These are phyloP conservation scores for Rhynchosporium graminicola DNA, from an alignment of 2,329 filamentous ascomycete genomes.

Conservation along the genomic window DNA sequence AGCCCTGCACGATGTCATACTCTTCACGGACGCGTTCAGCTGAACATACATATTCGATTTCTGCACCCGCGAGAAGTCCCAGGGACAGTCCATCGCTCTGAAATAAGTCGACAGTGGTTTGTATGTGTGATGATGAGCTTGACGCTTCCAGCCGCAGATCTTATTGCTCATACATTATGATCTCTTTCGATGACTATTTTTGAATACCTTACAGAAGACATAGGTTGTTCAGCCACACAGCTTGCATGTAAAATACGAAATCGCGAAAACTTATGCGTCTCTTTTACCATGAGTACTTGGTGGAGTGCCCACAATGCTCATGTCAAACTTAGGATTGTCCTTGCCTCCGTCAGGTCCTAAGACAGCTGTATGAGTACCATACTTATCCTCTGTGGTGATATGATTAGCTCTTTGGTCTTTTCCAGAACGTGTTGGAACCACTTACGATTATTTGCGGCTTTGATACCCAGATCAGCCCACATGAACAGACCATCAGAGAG, in stretches of 20 bases:
- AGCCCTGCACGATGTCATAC: too few species aligned
- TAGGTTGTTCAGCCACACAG: not conserved
- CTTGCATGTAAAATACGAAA: not conserved
- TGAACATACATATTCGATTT: too few species aligned
- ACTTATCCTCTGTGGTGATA: slow-evolving; percentile 11
- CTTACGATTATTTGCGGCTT: slow-evolving; percentile 17
- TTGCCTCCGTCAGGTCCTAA: slow-evolving; percentile 26
- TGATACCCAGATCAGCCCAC: slow-evolving; percentile 52
- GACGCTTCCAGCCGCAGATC: not conserved
- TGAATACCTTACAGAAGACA: not conserved
- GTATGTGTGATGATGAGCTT: too few species aligned
- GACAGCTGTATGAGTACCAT: slow-evolving; percentile 26
- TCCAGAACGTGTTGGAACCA: not conserved
- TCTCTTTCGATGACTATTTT: not conserved
- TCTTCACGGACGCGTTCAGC: too few species aligned
- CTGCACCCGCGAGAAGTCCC: too few species aligned
- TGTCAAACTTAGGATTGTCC: slow-evolving; percentile 29
- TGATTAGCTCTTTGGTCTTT: slow-evolving; percentile 1
- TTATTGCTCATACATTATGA: not conserved
- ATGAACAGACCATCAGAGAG: slow-evolving; percentile 54
- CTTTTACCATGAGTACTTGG: slow-evolving; percentile 16
- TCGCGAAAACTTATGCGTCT: not conserved
- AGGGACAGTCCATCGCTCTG: too few species aligned
- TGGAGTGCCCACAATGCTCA: slow-evolving; percentile 23
- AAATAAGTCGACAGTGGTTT: too few species aligned